Evolutionary conservation across 805 yeast genomes (phyloP).

Genomic region (Clavispora phyllophila): DNA sequence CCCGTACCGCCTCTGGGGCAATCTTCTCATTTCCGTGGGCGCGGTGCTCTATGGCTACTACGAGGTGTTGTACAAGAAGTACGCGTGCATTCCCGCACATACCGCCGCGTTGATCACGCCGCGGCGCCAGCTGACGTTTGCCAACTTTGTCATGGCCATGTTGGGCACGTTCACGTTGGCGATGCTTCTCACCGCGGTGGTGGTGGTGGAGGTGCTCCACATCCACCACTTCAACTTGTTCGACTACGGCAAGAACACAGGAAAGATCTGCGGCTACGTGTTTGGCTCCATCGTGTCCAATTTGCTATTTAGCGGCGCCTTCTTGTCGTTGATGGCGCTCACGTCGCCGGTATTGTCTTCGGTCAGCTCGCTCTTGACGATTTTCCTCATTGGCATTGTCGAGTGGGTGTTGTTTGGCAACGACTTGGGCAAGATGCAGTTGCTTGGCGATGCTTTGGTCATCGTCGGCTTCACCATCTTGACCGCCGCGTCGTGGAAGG

Average conservation of each 20-base stretch:
- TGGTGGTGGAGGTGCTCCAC: slow-evolving; percentile 48
- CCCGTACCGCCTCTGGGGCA: slow-evolving; percentile 65
- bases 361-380: slow-evolving; percentile 62
- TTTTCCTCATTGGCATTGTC: slow-evolving; percentile 70
- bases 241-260: slow-evolving; percentile 31
- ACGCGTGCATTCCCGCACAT: slow-evolving; percentile 67
- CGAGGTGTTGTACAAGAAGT: slow-evolving; percentile 76
- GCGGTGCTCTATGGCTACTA: slow-evolving; percentile 76
- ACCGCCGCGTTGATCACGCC: slow-evolving; percentile 38
- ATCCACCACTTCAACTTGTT: slow-evolving; percentile 57
- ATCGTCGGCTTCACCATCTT: slow-evolving; percentile 64
- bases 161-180: slow-evolving; percentile 56
- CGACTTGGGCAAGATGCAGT: slow-evolving; percentile 48
- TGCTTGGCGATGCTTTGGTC: slow-evolving; percentile 66
- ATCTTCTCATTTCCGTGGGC: slow-evolving; percentile 64
- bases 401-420: slow-evolving; percentile 69
- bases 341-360: slow-evolving; percentile 82
- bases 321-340: slow-evolving; percentile 72
- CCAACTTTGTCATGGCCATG: slow-evolving; percentile 67
- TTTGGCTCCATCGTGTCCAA: slow-evolving; percentile 56
- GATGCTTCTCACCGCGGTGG: slow-evolving; percentile 44
- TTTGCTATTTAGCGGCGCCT: slow-evolving; percentile 63
- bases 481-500: slow-evolving; percentile 62
- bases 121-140: slow-evolving; percentile 72
- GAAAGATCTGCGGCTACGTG: slow-evolving; percentile 42